Evolutionary conservation across 257 asterid genomes (phyloP).

Genomic region (Przewalskia tangutica): DNA sequence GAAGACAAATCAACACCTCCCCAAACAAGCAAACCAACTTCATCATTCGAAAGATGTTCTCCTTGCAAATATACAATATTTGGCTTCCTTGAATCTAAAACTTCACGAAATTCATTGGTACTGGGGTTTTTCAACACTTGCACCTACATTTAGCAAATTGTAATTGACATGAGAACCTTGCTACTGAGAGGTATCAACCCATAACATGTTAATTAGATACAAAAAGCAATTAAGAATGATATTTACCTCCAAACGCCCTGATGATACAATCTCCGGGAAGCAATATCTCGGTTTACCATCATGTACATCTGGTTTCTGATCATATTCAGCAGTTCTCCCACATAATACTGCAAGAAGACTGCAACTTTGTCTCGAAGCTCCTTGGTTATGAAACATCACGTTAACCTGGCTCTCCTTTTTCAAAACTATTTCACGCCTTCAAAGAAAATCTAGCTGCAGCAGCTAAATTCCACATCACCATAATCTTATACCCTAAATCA

Average conservation of each 20-base stretch:
- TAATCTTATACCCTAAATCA: not conserved
- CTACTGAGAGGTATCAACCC: not conserved
- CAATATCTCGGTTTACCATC: constrained; percentile 44
- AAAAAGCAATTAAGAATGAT: not conserved
- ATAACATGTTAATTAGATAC: not conserved
- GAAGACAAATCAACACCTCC: constrained; percentile 57
- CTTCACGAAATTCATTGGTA: constrained; percentile 55
- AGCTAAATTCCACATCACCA: constrained; percentile 4
- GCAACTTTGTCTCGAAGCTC: constrained; percentile 68
- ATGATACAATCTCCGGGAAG: constrained; percentile 57
- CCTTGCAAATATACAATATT: constrained; percentile 80
- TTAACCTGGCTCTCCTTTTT: constrained; percentile 2
- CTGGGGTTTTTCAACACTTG: constrained; percentile 69
- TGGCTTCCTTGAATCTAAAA: constrained; percentile 67
- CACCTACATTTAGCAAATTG: constrained; percentile 38
- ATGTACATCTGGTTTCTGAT: constrained; percentile 32
- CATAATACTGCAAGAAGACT: constrained; percentile 66
- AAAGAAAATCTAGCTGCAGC: not conserved
- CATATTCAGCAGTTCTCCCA: constrained; percentile 34
- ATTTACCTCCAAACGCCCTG: constrained; percentile 85
- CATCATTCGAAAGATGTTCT: constrained; percentile 45
- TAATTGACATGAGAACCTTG: not conserved
- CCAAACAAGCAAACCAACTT: constrained; percentile 53
- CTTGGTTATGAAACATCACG: constrained; percentile 75
- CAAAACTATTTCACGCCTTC: not conserved